Evolutionary conservation across 2,329 filamentous ascomycete species (phyloP).

Genomic region (Metarhizium guizhouense): DNA sequence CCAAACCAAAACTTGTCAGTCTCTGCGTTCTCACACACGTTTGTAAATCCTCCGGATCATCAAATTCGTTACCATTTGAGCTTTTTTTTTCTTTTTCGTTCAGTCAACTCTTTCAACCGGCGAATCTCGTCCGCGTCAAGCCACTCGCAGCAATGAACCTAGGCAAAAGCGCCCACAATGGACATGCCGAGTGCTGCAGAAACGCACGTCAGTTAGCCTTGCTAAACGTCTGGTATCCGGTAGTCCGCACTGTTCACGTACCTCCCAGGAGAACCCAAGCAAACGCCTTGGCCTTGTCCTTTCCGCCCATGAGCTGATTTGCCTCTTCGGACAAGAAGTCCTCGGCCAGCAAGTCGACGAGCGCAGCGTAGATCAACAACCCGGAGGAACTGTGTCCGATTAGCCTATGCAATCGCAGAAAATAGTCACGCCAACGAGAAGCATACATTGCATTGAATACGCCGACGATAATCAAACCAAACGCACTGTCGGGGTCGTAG

Average conservation of each 20-base stretch:
- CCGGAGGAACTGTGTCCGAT: constrained; percentile 41
- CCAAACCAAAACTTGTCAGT: too few relatives aligned
- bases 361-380: constrained; percentile 51
- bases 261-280: constrained; percentile 41
- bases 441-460: constrained; percentile 55
- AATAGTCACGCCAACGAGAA: constrained; percentile 1
- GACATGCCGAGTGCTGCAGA: constrained; percentile 4
- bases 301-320: constrained; percentile 37
- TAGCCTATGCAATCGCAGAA: not conserved
- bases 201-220: not conserved
- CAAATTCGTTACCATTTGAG: too few relatives aligned
- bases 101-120: too few relatives aligned
- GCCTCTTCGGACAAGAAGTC: constrained; percentile 56
- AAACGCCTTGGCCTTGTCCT: constrained; percentile 45
- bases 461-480: constrained; percentile 55
- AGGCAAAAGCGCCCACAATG: not conserved
- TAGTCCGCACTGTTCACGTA: constrained; percentile 16
- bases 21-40: too few relatives aligned
- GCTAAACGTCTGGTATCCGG: too few relatives aligned
- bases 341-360: constrained; percentile 55
- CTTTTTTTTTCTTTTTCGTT: too few relatives aligned
- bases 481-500: constrained; percentile 55
- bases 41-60: too few relatives aligned
- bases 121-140: too few relatives aligned
- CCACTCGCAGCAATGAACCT: not conserved